Conservation (phyloP, 2,329 filamentous ascomycete genomes). For the Fusarium virguliforme region DNA sequence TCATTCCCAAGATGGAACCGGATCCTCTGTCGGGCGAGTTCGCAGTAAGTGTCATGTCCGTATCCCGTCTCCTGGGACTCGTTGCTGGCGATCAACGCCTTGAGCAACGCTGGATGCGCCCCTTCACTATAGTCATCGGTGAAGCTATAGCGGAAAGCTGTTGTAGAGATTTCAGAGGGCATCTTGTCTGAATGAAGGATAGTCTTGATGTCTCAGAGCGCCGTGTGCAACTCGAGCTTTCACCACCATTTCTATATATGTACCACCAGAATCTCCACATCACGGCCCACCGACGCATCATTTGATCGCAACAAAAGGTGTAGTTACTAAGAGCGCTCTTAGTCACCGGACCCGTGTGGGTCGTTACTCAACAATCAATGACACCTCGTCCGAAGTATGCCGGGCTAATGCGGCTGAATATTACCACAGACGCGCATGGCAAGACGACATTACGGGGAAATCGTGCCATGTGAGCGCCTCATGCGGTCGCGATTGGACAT, state of each 20-base stretch:
- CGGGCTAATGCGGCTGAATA: slow-evolving; percentile 1
- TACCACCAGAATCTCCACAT: slow-evolving; percentile 26
- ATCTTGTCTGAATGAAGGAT: slow-evolving; percentile 23
- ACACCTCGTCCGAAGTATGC: slow-evolving; percentile 30
- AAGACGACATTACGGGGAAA: neutral
- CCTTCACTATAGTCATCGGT: slow-evolving; percentile 69
- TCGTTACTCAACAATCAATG: slow-evolving; percentile 45
- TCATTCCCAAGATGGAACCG: slow-evolving; percentile 56
- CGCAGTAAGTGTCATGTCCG: slow-evolving; percentile 63
- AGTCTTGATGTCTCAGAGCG: neutral
- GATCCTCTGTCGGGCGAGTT: slow-evolving; percentile 61
- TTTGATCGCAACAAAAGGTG: slow-evolving; percentile 17
- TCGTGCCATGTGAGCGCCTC: slow-evolving; percentile 21
- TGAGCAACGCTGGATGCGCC: slow-evolving; percentile 65
- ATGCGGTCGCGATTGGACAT: slow-evolving; percentile 15
- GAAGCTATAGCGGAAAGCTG: slow-evolving; percentile 60
- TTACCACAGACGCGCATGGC: neutral
- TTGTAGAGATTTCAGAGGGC: slow-evolving; percentile 40
- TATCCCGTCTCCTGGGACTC: slow-evolving; percentile 64
- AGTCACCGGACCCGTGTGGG: slow-evolving; percentile 42
- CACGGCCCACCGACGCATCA: slow-evolving; percentile 38
- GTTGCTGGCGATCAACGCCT: slow-evolving; percentile 63
- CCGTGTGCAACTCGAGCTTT: neutral
- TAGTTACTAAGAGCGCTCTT: slow-evolving; percentile 46
- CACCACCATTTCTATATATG: slow-evolving; percentile 39